Conservation (phyloP, 208 protist species). For the Endotrypanum monterogeii region DNA sequence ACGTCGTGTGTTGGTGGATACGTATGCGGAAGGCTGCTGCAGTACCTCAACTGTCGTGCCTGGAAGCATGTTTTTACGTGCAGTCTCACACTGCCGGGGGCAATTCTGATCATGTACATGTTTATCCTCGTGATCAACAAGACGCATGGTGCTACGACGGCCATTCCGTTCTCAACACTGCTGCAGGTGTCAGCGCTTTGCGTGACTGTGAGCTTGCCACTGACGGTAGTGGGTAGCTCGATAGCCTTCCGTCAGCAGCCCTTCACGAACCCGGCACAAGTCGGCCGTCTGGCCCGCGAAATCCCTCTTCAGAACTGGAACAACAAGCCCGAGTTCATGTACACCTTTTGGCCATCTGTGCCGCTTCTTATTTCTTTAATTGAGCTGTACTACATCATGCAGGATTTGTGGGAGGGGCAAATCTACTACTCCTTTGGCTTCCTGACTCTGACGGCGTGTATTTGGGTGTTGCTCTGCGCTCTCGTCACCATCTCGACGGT, state of each 20-base stretch:
- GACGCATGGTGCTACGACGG: constrained; percentile 54
- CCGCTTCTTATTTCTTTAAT: constrained; percentile 98
- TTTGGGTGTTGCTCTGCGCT: constrained; percentile 94
- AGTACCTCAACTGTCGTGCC: constrained; percentile 85
- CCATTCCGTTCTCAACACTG: constrained; percentile 65
- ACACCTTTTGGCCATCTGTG: constrained; percentile 79
- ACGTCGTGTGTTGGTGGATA: constrained; percentile 93
- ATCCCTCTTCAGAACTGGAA: constrained; percentile 91
- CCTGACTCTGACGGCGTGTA: constrained; percentile 95
- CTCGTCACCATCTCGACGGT: constrained; percentile 97
- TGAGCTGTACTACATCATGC: constrained; percentile 98
- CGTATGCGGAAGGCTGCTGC: constrained; percentile 89
- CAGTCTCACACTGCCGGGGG: constrained; percentile 65
- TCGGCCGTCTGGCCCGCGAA: constrained; percentile 96
- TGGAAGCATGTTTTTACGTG: constrained; percentile 94
- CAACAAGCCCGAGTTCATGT: constrained; percentile 58
- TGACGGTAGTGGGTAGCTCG: constrained; percentile 96
- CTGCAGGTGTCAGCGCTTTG: constrained; percentile 78
- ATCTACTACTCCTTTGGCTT: constrained; percentile 99
- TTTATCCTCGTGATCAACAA: constrained; percentile 71
- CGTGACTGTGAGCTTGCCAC: constrained; percentile 94
- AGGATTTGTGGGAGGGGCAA: constrained; percentile 92
- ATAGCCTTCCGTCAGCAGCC: constrained; percentile 92
- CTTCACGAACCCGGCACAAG: constrained; percentile 84
- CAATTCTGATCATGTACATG: constrained; percentile 60